These are phyloP conservation scores for Alternaria viburni DNA, from an alignment of 2,329 filamentous ascomycete genomes.

Conservation along the genomic window DNA sequence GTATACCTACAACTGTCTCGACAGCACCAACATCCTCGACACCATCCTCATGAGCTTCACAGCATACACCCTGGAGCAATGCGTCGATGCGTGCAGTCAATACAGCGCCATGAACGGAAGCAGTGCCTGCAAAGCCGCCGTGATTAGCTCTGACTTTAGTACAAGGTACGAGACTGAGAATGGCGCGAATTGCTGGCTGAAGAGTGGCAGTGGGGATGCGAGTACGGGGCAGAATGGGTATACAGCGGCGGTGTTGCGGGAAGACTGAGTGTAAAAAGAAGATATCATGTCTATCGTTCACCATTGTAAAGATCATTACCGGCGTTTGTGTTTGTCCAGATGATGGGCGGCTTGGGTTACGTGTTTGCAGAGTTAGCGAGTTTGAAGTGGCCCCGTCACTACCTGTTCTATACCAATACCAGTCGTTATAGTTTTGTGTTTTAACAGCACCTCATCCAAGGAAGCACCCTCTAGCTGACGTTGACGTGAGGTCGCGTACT, in stretches of 20 bases:
- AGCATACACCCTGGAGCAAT: slow-evolving; percentile 9
- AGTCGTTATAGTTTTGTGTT: not conserved
- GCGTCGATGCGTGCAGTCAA: slow-evolving; percentile 10
- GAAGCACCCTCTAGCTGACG: rapidly evolving
- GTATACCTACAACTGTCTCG: slow-evolving; percentile 8
- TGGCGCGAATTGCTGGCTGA: slow-evolving; percentile 10
- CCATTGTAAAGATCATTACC: not conserved
- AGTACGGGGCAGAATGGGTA: not conserved
- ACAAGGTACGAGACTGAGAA: not conserved
- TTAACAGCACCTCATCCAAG: not conserved
- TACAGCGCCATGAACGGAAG: slow-evolving; percentile 3
- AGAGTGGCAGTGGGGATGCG: not conserved
- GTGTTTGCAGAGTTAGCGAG: not conserved
- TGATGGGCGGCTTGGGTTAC: not conserved
- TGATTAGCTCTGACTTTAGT: slow-evolving; percentile 1
- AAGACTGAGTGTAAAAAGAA: not conserved
- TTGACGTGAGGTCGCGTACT: not conserved
- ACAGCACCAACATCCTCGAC: slow-evolving; percentile 6
- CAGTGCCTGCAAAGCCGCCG: not conserved
- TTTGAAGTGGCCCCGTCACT: not conserved
- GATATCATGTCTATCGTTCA: not conserved
- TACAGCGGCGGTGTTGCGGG: slow-evolving; percentile 1
- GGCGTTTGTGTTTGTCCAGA: not conserved
- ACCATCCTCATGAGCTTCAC: slow-evolving; percentile 2
- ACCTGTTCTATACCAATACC: not conserved